These are phyloP conservation scores for Dioscorea cayenensis DNA, from an alignment of 116 monocot species.

Conservation along the genomic window DNA sequence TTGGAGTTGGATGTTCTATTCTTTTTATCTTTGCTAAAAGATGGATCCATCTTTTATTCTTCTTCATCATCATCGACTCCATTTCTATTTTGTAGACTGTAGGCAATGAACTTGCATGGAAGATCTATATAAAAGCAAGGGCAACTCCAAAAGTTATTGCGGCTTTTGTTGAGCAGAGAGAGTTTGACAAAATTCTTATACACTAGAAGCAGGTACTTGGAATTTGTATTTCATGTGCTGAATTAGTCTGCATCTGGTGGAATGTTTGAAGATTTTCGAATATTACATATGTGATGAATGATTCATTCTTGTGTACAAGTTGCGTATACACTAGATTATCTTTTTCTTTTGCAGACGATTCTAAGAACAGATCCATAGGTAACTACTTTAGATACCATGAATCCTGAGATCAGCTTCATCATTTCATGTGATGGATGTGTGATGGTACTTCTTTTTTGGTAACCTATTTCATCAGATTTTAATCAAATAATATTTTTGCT, in stretches of 20 bases:
- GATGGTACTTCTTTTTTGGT: not conserved
- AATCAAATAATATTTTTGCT: not conserved
- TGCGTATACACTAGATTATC: slow-evolving; percentile 97
- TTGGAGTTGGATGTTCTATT: not conserved
- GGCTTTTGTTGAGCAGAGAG: too few species aligned
- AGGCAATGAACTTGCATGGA: slow-evolving; percentile 97
- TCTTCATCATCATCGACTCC: not conserved
- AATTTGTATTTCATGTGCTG: not conserved
- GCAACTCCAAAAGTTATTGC: too few species aligned
- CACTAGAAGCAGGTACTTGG: slow-evolving; percentile 90
- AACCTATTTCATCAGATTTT: too few species aligned
- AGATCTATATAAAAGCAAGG: slow-evolving; percentile 98
- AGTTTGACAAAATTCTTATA: slow-evolving; percentile 98
- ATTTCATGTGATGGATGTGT: not conserved
- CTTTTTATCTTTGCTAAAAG: not conserved
- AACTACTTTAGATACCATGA: not conserved
- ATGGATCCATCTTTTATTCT: not conserved
- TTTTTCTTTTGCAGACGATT: slow-evolving; percentile 97
- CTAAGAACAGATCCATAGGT: slow-evolving; percentile 86
- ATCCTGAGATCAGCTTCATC: not conserved
- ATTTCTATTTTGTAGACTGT: slow-evolving; percentile 59
- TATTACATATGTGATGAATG: too few species aligned
- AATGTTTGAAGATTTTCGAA: too few species aligned
- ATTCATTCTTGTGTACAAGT: slow-evolving; percentile 42
- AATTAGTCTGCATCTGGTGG: too few species aligned